Conservation (phyloP, 257 asterid species). For the Lycium ferocissimum region DNA sequence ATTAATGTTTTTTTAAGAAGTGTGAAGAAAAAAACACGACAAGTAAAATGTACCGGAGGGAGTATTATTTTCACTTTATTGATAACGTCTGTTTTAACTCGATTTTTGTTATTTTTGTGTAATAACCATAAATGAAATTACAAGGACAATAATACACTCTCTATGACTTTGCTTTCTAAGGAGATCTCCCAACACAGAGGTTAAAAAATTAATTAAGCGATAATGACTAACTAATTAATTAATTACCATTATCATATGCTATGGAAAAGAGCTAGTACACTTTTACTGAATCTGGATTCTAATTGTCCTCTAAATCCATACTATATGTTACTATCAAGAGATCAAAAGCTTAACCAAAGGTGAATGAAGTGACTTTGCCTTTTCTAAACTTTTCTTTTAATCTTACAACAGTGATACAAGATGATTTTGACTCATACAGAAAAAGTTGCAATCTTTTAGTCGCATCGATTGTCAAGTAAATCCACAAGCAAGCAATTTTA, state of each 20-base stretch:
- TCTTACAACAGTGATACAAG: neutral
- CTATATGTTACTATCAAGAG: neutral
- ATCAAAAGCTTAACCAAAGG: neutral
- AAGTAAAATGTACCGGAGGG: no score
- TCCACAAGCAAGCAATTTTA: neutral
- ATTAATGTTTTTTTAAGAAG: no score
- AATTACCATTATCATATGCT: neutral
- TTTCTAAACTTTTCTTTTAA: neutral
- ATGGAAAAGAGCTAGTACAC: neutral
- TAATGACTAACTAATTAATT: neutral
- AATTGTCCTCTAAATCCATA: slow-evolving; percentile 13
- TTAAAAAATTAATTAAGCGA: neutral
- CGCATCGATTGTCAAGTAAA: neutral
- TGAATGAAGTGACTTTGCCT: slow-evolving; percentile 6
- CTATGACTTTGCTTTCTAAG: neutral
- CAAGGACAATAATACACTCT: neutral
- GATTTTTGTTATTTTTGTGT: neutral
- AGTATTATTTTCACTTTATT: no score
- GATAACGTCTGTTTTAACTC: no score
- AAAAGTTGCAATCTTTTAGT: neutral
- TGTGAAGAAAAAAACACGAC: no score
- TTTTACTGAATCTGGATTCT: slow-evolving; percentile 29
- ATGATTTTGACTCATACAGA: neutral
- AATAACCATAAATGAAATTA: neutral
- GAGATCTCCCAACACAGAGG: neutral